Evolutionary conservation across 208 protist species (phyloP), one percentile per base, ranked within the genome.

Genomic region (Strigomonas galati): DNA sequence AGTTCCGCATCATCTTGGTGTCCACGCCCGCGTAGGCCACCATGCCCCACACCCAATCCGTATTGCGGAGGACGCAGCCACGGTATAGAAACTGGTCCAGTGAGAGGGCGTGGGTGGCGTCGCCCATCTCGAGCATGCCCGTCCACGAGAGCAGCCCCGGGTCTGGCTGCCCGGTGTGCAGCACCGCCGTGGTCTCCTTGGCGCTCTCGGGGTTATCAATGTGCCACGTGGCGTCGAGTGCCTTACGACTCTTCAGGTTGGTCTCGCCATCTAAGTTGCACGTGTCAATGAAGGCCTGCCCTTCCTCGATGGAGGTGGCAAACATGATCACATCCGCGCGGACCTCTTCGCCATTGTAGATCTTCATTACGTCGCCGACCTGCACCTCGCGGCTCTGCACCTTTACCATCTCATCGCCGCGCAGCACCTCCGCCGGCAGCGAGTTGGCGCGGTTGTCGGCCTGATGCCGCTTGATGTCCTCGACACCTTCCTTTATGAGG

Each of bases 1-100:
- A 71, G 62, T 98, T 98, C 40, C 78, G 82, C 48, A 96, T 89
- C 76, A 97, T 83, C 65, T 98, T 98, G 0, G 94, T 97, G 67
- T 97, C 84, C 10, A 82, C 65, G 35, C 96, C 92, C 0, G 97
- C 91, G 71, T 97, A 98, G 44, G 87, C 72, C n/a, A 97, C 91
- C 62, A 97, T 82, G 37, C 92, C 94, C 81, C 94, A 97, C 12
- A 95, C 70, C 82, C 90, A 97, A 40, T 95, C 79, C 28, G 95
- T 98, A 73, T 97, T 98, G 61, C 84, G 82, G 31, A 98, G 66
- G 0, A 94, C 70, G 66, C 82, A 94, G 46, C 92, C 92, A 27
- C 95, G 83, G 62, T 96, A 96, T 0, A 98, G 62, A 55, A 98
- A 88, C 67, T 98, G 86, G 15, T 93, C 77, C 19, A 96, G 24